Conservation (phyloP, 495 filamentous ascomycete species). For the Pyrenula massariospora region DNA sequence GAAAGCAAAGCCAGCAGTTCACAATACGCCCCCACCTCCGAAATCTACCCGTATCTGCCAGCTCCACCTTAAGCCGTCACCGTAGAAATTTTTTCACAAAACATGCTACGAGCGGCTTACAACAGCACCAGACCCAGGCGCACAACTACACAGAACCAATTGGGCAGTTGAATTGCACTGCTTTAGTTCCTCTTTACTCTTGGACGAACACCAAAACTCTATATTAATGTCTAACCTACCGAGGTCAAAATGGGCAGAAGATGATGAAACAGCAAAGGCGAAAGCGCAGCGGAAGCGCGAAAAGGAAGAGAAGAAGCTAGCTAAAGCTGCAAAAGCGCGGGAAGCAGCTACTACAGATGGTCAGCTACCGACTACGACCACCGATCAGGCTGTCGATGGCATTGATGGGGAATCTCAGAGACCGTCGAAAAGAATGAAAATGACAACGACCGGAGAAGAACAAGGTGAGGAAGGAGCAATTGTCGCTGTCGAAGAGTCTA, state of each 20-base stretch:
- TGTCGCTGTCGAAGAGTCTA: conserved; percentile 6
- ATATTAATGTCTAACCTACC: conserved; percentile 47
- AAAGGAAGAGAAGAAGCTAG: conserved; percentile 79
- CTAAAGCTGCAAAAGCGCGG: conserved; percentile 76
- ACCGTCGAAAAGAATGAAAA: conserved; percentile 17
- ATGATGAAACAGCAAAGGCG: conserved; percentile 60
- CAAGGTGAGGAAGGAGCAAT: conserved; percentile 3
- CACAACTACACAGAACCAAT: too few species aligned
- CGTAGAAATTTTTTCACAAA: too few species aligned
- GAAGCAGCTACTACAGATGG: conserved; percentile 41
- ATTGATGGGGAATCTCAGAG: conserved; percentile 8
- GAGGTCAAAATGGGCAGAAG: conserved; percentile 81
- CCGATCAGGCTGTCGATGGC: conserved; percentile 3
- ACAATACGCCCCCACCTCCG: too few species aligned
- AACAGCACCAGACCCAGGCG: too few species aligned
- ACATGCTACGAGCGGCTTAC: too few species aligned
- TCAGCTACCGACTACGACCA: conserved; percentile 11
- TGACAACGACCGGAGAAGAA: conserved; percentile 31
- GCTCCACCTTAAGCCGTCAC: too few species aligned
- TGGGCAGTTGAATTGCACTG: too few species aligned
- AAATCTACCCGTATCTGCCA: too few species aligned
- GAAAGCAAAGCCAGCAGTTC: too few species aligned
- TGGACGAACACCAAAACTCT: too few species aligned
- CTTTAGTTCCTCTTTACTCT: too few species aligned
- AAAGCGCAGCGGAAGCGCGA: conserved; percentile 67